Evolutionary conservation across 106 monocot species (phyloP), one percentile per base, ranked within the genome.

Genomic region (Dioscorea alata): DNA sequence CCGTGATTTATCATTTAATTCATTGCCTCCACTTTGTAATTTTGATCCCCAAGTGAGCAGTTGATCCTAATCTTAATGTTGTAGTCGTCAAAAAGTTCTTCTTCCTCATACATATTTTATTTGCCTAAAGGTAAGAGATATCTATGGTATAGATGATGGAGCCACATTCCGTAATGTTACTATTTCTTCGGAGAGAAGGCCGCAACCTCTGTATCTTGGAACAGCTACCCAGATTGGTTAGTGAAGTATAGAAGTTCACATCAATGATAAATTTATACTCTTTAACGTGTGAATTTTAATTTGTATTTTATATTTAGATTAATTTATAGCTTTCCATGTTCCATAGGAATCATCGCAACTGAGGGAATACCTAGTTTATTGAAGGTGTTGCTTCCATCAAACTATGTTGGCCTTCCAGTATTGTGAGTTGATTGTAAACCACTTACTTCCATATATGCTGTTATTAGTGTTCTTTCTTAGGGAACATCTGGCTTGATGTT

Each of bases 331-430:
- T 19, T 12, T 57, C 31, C 21, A 12, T 57, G 63, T 13, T 66
- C n/a, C 60, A 4, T 67, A 94, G 93, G 93, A 58, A 79, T 97
- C 12, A 87, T 97, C 69, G 85, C 84, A 53, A 97, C 92, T 49
- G 97, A 97, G 64, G 97, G 97, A 69, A 97, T 97, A 83, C 97
- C 97, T 63, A 85, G 89, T 57, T 90, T 97, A 71, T 61, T 97
- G 60, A 90, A 90, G 71, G 84, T 87, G 56, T 78, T 97, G 69
- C 89, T 97, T 60, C 92, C 97, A 60, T 84, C 89, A 70, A 87
- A 62, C 63, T 89, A 80, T 74, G 70, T 50, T 53, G 97, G 97
- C 33, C 97, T 97, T 87, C 97, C 97, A 65, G 59, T 71, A 69
- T 68, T 87, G 97, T 97, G 68, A 80, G 92, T 90, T 48, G 6